These are phyloP conservation scores for Hypomyces perniciosus DNA, from an alignment of 2,329 filamentous ascomycete species.

Conservation along the genomic window DNA sequence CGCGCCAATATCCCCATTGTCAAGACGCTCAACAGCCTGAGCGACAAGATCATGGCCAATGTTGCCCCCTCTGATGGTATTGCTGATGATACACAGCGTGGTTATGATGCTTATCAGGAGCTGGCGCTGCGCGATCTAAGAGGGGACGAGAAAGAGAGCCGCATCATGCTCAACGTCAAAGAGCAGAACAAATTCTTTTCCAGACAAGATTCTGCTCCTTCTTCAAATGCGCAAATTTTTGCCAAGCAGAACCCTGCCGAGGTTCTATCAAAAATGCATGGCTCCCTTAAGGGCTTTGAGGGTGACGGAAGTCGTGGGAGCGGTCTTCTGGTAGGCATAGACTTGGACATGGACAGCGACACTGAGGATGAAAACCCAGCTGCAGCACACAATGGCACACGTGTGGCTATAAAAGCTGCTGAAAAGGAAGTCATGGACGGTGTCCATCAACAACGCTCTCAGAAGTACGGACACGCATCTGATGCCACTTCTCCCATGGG, in stretches of 20 bases:
- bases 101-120: constrained; percentile 69
- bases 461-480: constrained; percentile 47
- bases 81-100: constrained; percentile 48
- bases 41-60: constrained; percentile 87
- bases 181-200: constrained; percentile 82
- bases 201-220: constrained; percentile 44
- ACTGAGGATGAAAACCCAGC: constrained; percentile 56
- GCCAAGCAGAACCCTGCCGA: constrained; percentile 63
- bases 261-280: constrained; percentile 59
- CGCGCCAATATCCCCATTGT: constrained; percentile 79
- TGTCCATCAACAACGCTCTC: constrained; percentile 54
- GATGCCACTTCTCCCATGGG: constrained; percentile 50
- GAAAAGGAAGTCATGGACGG: constrained; percentile 62
- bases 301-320: constrained; percentile 44
- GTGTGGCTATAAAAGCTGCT: constrained; percentile 56
- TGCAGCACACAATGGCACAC: constrained; percentile 60
- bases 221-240: constrained; percentile 48
- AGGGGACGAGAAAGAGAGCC: constrained; percentile 65
- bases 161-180: constrained; percentile 79
- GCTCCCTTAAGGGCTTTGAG: constrained; percentile 52
- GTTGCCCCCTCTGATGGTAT: constrained; percentile 72
- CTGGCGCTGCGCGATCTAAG: constrained; percentile 75
- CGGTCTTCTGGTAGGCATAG: constrained; percentile 58
- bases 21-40: constrained; percentile 80
- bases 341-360: constrained; percentile 64